Base-by-base conservation (phyloP, 225 moss, liverwort and hornwort genomes). In the Pseudoscleropodium purum region DNA sequence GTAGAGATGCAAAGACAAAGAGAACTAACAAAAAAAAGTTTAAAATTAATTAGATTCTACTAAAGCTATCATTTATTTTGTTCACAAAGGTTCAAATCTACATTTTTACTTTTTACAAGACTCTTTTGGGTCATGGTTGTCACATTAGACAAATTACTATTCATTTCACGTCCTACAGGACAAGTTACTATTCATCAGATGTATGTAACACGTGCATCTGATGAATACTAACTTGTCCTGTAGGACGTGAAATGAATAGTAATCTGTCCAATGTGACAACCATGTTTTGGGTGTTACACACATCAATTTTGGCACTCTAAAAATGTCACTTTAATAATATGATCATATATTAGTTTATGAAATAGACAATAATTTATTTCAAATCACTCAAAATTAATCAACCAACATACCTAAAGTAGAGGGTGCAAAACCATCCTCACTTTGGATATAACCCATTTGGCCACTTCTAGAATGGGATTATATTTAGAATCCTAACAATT, bases 351-450 rank as follows among this genome's bases (percentile, higher is more conserved):
- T 54, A 34, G 36, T 29, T 11, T 45, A 17, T 45, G 13, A 78
- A 9, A 78, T 77, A 52, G 18, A 39, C 17, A 27, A 27, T 39
- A 17, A 3, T 18, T 79, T 39, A n/a, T 59, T 80, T 26, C 29
- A 59, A 80, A 59, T 10, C 39, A 27, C 2, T 10, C 10, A 27
- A 73, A 41, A 41, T 3, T 16, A 5, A 73, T 43, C n/a, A n/a
- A 69, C 69, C 23, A 69, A n/a, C 10, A n/a, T n/a, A 23, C 5
- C 0, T n/a, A 69, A n/a, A 6, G 4, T n/a, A 13, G 23, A 68
- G 3, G 12, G n/a, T n/a, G 23, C 23, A n/a, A 69, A n/a, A n/a
- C 13, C 2, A 1, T 23, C 69, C 1, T 13, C 2, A 69, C n/a
- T 69, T 69, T 23, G 2, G 7, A n/a, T 13, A 69, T n/a, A 6